These are phyloP conservation scores for Alternaria hordeiaustralica DNA, from an alignment of 2,329 filamentous ascomycete species.

Conservation along the genomic window DNA sequence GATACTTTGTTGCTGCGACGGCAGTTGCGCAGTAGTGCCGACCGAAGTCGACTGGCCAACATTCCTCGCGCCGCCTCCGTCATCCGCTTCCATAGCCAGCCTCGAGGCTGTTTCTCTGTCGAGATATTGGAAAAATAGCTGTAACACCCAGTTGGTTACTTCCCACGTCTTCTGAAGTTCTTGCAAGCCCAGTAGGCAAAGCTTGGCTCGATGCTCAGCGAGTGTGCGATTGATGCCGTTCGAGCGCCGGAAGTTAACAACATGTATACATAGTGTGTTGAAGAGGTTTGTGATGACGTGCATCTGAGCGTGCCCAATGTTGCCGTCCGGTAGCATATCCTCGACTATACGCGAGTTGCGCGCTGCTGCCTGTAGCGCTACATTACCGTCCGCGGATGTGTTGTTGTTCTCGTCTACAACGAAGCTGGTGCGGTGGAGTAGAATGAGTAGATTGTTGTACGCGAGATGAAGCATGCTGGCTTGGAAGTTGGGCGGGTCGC, in stretches of 20 bases:
- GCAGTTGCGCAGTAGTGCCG: constrained; percentile 6
- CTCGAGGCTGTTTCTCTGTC: constrained; percentile 54
- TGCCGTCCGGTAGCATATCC: constrained; percentile 54
- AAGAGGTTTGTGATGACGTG: constrained; percentile 59
- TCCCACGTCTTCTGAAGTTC: constrained; percentile 60
- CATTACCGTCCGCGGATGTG: constrained; percentile 46
- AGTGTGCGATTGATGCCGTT: constrained; percentile 51
- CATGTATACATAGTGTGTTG: constrained; percentile 58
- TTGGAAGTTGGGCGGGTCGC: constrained; percentile 47
- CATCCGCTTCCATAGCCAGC: constrained; percentile 40
- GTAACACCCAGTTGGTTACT: constrained; percentile 57
- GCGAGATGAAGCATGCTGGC: constrained; percentile 52
- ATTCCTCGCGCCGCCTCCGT: constrained; percentile 23
- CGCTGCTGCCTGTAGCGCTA: constrained; percentile 55
- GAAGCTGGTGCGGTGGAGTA: constrained; percentile 54
- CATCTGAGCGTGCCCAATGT: constrained; percentile 54
- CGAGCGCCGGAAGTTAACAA: constrained; percentile 51
- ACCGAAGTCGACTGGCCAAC: constrained; percentile 12
- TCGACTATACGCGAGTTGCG: constrained; percentile 57
- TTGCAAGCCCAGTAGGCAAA: constrained; percentile 56
- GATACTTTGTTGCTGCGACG: constrained; percentile 3
- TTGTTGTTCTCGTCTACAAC: constrained; percentile 45
- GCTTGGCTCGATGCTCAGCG: constrained; percentile 57
- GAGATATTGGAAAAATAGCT: constrained; percentile 58
- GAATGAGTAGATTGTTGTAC: constrained; percentile 57